phyloP scores from a whole-genome alignment of 2,329 filamentous ascomycete species.

The Neofusicoccum ribis region DNA sequence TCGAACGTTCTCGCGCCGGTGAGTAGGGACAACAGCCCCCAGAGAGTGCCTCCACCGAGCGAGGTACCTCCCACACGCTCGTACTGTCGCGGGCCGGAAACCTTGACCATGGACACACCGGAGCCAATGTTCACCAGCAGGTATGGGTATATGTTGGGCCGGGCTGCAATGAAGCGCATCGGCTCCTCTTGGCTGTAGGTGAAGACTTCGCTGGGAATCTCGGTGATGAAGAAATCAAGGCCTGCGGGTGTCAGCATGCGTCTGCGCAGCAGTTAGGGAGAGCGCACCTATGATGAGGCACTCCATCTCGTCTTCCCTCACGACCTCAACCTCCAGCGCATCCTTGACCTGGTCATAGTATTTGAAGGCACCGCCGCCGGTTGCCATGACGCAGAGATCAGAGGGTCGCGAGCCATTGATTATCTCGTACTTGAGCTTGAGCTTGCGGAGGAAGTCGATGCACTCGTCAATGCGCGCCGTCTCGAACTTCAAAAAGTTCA shows the following conservation, averaged over 20 bases:
- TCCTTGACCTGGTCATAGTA: slow-evolving; percentile 91
- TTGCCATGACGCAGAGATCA: slow-evolving; percentile 90
- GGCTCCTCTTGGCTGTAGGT: slow-evolving; percentile 83
- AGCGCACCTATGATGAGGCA: slow-evolving; percentile 84
- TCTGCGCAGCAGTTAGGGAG: not conserved
- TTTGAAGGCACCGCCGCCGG: slow-evolving; percentile 93
- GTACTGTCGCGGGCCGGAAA: slow-evolving; percentile 82
- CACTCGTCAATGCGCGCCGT: slow-evolving; percentile 92
- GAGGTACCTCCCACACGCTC: slow-evolving; percentile 93
- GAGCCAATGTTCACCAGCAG: slow-evolving; percentile 98
- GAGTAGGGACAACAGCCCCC: slow-evolving; percentile 87
- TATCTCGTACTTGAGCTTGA: slow-evolving; percentile 78
- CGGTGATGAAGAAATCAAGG: slow-evolving; percentile 97
- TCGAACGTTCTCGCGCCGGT: slow-evolving; percentile 96
- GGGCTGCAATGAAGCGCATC: slow-evolving; percentile 81
- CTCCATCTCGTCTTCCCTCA: slow-evolving; percentile 97
- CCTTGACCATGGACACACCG: slow-evolving; percentile 95
- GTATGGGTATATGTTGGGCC: slow-evolving; percentile 89
- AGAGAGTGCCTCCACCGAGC: slow-evolving; percentile 93
- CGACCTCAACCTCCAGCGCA: slow-evolving; percentile 80
- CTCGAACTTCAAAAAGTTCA: slow-evolving; percentile 96
- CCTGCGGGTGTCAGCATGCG: slow-evolving; percentile 50
- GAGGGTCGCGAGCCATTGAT: slow-evolving; percentile 70
- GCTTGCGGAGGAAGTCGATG: slow-evolving; percentile 83
- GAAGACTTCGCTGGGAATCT: slow-evolving; percentile 95